phyloP scores from a whole-genome alignment of 148 eudicot species.

The Camellia sinensis region DNA sequence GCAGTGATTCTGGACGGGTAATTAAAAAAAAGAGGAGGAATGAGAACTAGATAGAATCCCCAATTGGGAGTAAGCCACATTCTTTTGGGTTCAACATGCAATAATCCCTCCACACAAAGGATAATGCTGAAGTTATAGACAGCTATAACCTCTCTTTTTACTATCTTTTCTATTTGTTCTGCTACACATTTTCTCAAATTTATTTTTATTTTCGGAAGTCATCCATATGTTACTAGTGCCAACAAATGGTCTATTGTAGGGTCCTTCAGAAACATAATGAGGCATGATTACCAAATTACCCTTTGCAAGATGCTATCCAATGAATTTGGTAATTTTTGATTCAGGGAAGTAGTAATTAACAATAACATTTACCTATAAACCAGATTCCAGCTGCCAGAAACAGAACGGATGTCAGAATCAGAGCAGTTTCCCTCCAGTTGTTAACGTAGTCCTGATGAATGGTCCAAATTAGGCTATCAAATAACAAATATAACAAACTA shows the following conservation, averaged over 20 bases:
- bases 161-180: background rate
- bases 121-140: background rate
- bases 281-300: background rate
- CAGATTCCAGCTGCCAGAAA: conserved; percentile 83
- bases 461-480: background rate
- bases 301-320: background rate
- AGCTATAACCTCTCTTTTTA: background rate
- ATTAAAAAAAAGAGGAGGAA: background rate
- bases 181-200: background rate
- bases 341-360: background rate
- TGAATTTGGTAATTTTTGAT: background rate
- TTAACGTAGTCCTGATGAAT: conserved; percentile 61
- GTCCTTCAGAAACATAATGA: background rate
- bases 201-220: background rate
- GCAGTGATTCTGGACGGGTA: no score
- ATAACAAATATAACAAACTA: background rate
- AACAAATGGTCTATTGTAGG: background rate
- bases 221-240: background rate
- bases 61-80: background rate
- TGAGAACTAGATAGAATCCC: background rate
- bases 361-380: conserved; percentile 55
- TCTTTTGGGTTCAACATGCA: background rate
- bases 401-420: conserved; percentile 66
- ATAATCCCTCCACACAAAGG: background rate
- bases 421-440: conserved; percentile 81